phyloP scores from a whole-genome alignment of 2,329 filamentous ascomycete species.

The Pleomassaria siparia region DNA sequence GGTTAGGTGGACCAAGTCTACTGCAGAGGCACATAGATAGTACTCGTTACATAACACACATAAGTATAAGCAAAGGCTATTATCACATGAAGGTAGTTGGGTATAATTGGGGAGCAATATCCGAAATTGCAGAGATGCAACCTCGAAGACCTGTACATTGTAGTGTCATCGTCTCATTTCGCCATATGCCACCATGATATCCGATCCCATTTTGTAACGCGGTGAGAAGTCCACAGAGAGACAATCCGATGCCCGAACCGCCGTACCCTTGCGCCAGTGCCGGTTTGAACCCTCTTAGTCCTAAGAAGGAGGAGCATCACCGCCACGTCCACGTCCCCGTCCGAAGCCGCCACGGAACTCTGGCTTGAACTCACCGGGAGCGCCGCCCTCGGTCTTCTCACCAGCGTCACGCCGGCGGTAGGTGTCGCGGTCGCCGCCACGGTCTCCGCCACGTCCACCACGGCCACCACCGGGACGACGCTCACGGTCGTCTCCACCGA shows the following conservation, averaged over 20 bases:
- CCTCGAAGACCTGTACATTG: constrained; percentile 34
- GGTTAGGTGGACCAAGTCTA: no score
- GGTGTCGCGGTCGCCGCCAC: constrained; percentile 72
- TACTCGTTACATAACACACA: neutral
- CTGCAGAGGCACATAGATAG: no score
- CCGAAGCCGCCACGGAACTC: constrained; percentile 49
- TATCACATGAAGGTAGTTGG: constrained; percentile 34
- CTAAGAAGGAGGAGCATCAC: constrained; percentile 40
- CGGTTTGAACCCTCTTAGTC: constrained; percentile 22
- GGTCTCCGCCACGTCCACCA: constrained; percentile 60
- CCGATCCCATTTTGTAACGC: constrained; percentile 39
- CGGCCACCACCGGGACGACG: constrained; percentile 69
- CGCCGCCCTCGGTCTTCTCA: constrained; percentile 43
- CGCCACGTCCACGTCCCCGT: constrained; percentile 42
- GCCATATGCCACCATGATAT: constrained; percentile 33
- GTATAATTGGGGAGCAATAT: constrained; percentile 40
- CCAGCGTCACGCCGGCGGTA: constrained; percentile 85
- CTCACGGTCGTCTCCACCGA: constrained; percentile 79
- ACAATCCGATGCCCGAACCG: constrained; percentile 21
- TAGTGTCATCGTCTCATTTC: constrained; percentile 43
- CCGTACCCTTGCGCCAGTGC: constrained; percentile 17
- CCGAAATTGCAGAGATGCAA: constrained; percentile 23
- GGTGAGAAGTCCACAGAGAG: constrained; percentile 28
- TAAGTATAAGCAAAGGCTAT: neutral
- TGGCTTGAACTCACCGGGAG: constrained; percentile 47